Conservation (phyloP, 2,329 filamentous ascomycete species). For the Talaromyces funiculosus region DNA sequence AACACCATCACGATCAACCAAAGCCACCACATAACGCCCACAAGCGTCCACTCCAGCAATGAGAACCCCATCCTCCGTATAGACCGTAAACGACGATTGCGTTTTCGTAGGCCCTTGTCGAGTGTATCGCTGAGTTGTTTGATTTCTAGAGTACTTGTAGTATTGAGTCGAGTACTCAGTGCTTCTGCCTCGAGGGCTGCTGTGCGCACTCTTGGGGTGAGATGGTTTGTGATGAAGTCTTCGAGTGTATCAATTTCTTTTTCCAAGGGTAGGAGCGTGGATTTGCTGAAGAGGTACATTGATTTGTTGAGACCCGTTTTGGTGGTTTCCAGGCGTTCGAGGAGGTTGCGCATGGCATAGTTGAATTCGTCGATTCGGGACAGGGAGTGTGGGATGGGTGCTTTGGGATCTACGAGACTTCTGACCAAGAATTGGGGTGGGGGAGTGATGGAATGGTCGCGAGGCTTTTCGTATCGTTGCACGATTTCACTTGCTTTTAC, state of each 20-base stretch:
- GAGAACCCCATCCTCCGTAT: slow-evolving; percentile 71
- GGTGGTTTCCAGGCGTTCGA: slow-evolving; percentile 43
- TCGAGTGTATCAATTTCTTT: slow-evolving; percentile 41
- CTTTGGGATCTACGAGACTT: slow-evolving; percentile 23
- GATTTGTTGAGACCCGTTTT: slow-evolving; percentile 40
- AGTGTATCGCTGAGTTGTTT: slow-evolving; percentile 77
- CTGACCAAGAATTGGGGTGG: slow-evolving; percentile 34
- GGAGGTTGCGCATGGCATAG: slow-evolving; percentile 48
- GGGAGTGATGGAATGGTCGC: slow-evolving; percentile 19
- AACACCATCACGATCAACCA: slow-evolving; percentile 83
- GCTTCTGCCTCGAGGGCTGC: slow-evolving; percentile 75
- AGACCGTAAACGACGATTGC: slow-evolving; percentile 70
- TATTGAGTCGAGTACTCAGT: slow-evolving; percentile 68
- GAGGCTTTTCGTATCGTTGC: slow-evolving; percentile 53
- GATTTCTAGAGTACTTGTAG: slow-evolving; percentile 69
- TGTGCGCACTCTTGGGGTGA: slow-evolving; percentile 57
- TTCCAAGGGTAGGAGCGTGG: slow-evolving; percentile 41
- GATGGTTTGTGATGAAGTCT: slow-evolving; percentile 42
- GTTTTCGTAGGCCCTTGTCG: slow-evolving; percentile 61
- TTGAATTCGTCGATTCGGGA: slow-evolving; percentile 48
- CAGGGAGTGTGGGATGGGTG: slow-evolving; percentile 35
- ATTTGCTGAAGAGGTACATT: slow-evolving; percentile 43
- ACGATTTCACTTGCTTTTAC: slow-evolving; percentile 81
- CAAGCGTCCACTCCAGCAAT: slow-evolving; percentile 76
- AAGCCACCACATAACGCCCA: slow-evolving; percentile 89